Evolutionary conservation across 2,329 filamentous ascomycete species (phyloP).

Genomic region (Septoria linicola): DNA sequence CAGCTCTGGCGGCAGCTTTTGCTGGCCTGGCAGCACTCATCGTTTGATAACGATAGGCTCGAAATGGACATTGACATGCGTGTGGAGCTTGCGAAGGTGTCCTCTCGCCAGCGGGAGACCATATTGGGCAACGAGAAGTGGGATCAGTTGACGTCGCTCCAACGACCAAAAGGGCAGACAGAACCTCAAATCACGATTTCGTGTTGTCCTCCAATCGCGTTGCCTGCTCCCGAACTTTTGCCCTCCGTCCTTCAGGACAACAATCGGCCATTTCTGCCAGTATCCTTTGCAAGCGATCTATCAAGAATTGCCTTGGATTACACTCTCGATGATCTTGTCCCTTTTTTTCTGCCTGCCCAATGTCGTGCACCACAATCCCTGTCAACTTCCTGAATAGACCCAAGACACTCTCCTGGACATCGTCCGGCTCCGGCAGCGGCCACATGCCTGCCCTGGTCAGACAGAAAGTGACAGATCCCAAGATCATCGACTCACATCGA

Average conservation of each 20-base stretch:
- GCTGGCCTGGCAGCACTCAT: not conserved
- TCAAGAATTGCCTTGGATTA: slow-evolving; percentile 18
- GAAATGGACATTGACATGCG: not conserved
- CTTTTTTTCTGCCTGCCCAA: slow-evolving; percentile 14
- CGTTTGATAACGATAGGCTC: not conserved
- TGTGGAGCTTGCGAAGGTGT: not conserved
- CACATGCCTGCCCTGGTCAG: slow-evolving; percentile 38
- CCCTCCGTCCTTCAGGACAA: no score
- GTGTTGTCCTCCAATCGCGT: no score
- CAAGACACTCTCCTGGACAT: slow-evolving; percentile 13
- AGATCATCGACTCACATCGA: slow-evolving; percentile 42
- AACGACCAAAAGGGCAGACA: no score
- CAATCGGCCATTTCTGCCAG: slow-evolving; percentile 13
- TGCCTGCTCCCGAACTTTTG: no score
- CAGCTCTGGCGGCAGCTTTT: not conserved
- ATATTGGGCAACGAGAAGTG: no score
- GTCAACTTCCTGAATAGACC: slow-evolving; percentile 12
- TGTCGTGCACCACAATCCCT: slow-evolving; percentile 21
- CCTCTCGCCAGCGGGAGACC: no score
- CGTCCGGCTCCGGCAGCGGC: slow-evolving; percentile 26
- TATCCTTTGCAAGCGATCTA: slow-evolving; percentile 20
- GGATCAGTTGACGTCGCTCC: no score
- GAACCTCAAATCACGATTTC: not conserved
- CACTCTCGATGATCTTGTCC: slow-evolving; percentile 17
- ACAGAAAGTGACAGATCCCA: slow-evolving; percentile 41